These are phyloP conservation scores for Allomyces arbusculus DNA, from an alignment of 192 early-diverging fungal genomes.

Conservation along the genomic window DNA sequence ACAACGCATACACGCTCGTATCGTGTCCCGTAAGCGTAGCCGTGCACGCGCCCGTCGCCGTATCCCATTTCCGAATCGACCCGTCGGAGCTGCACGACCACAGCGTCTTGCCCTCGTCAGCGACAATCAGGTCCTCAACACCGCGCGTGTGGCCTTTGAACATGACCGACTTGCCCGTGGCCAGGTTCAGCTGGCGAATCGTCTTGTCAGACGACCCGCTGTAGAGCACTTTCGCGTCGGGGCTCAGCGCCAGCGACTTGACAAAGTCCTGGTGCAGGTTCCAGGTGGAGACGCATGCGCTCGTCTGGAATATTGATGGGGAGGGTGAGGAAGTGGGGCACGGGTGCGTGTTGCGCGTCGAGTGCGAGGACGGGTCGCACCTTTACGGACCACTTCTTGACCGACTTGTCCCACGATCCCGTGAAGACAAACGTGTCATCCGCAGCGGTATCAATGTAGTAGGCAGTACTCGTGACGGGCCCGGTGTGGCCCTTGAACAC, in stretches of 20 bases:
- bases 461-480: slow-evolving; percentile 26
- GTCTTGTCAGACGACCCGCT: slow-evolving; percentile 66
- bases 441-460: slow-evolving; percentile 4
- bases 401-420: slow-evolving; percentile 87
- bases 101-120: slow-evolving; percentile 21
- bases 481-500: slow-evolving; percentile 28
- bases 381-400: slow-evolving; percentile 62
- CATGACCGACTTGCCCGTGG: slow-evolving; percentile 23
- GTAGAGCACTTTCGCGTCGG: slow-evolving; percentile 23
- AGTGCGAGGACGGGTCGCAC: slow-evolving; percentile 11
- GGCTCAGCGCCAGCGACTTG: slow-evolving; percentile 41
- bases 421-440: slow-evolving; percentile 48
- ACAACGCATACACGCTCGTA: slow-evolving; percentile 53
- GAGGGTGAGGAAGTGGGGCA: too few species aligned
- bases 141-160: slow-evolving; percentile 10
- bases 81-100: slow-evolving; percentile 46
- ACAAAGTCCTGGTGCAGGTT: slow-evolving; percentile 76
- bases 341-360: too few species aligned
- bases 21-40: slow-evolving; percentile 44
- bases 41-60: slow-evolving; percentile 17
- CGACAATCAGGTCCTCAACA: slow-evolving; percentile 26
- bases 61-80: slow-evolving; percentile 42
- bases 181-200: slow-evolving; percentile 54
- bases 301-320: slow-evolving; percentile 15
- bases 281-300: slow-evolving; percentile 41